These are phyloP conservation scores for Russula foetens DNA, from an alignment of 768 basidiomycete genomes.

Conservation along the genomic window DNA sequence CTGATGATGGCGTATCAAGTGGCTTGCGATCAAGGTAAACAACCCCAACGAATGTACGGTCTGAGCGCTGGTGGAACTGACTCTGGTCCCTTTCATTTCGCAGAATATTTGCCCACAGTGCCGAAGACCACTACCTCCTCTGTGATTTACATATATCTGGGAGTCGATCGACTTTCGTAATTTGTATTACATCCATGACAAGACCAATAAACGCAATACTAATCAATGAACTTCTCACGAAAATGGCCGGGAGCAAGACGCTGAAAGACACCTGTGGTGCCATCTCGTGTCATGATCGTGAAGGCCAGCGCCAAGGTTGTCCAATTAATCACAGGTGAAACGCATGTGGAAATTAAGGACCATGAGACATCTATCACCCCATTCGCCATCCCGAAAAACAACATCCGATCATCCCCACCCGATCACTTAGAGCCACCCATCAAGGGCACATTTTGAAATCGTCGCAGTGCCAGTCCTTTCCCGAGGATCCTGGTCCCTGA, in stretches of 20 bases:
- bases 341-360: not conserved
- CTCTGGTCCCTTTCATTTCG: not conserved
- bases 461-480: too few relatives aligned
- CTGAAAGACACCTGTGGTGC: not conserved
- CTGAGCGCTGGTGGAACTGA: conserved; percentile 4
- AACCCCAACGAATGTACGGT: not conserved
- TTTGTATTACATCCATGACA: conserved; percentile 3
- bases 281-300: not conserved
- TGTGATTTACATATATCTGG: conserved; percentile 33
- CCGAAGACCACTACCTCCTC: conserved; percentile 71
- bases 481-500: too few relatives aligned
- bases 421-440: not conserved
- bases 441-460: too few relatives aligned
- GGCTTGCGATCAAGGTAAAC: conserved; percentile 67
- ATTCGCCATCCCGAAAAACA: not conserved
- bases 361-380: too few relatives aligned
- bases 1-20: conserved; percentile 30
- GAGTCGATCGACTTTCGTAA: not conserved
- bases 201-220: not conserved
- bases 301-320: too few relatives aligned
- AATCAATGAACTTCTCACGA: not conserved
- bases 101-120: conserved; percentile 93
- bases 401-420: not conserved
- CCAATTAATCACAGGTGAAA: not conserved
- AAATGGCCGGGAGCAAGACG: not conserved